A percentile compares a stretch with the other conserved stretches of the same genome.
phyloP scores from a whole-genome alignment of 148 eudicot genomes.

The Linanthus parryae region DNA sequence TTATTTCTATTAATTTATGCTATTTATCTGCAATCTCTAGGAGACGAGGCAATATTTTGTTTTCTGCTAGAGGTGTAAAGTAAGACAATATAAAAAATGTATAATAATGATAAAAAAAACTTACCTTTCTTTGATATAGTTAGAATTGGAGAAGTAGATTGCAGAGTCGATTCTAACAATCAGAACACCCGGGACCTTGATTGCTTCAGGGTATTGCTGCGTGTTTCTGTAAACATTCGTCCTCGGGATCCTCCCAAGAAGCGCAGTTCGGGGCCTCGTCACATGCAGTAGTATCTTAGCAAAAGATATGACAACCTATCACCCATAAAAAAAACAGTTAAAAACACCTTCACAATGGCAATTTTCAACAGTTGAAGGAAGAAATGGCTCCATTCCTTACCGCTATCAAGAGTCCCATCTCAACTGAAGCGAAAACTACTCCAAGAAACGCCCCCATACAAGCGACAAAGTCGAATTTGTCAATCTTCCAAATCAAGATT shows the following conservation, averaged over 20 bases:
- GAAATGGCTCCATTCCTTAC: too few relatives aligned
- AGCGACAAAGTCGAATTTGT: constrained; percentile 40
- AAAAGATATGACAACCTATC: constrained; percentile 72
- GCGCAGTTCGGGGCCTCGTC: constrained; percentile 74
- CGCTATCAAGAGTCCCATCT: constrained; percentile 36
- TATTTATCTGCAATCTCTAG: too few relatives aligned
- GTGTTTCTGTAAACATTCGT: constrained; percentile 60
- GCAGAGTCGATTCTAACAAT: constrained; percentile 80
- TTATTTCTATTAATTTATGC: too few relatives aligned
- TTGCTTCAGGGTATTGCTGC: constrained; percentile 78
- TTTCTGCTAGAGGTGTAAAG: too few relatives aligned
- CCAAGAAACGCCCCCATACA: constrained; percentile 53
- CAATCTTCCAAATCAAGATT: constrained; percentile 25
- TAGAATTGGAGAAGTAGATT: constrained; percentile 78
- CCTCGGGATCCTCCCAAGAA: constrained; percentile 73
- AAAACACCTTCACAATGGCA: too few relatives aligned
- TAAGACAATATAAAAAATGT: too few relatives aligned
- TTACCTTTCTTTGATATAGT: constrained; percentile 70
- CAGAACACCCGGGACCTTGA: constrained; percentile 58
- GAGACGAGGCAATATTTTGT: too few relatives aligned
- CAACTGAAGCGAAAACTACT: constrained; percentile 32
- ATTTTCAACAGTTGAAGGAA: too few relatives aligned
- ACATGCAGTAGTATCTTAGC: constrained; percentile 82
- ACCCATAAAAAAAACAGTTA: too few relatives aligned
- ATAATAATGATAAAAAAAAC: too few relatives aligned